These are phyloP conservation scores for Boletus mariae DNA, from an alignment of 1,284 basidiomycete species.

Conservation along the genomic window DNA sequence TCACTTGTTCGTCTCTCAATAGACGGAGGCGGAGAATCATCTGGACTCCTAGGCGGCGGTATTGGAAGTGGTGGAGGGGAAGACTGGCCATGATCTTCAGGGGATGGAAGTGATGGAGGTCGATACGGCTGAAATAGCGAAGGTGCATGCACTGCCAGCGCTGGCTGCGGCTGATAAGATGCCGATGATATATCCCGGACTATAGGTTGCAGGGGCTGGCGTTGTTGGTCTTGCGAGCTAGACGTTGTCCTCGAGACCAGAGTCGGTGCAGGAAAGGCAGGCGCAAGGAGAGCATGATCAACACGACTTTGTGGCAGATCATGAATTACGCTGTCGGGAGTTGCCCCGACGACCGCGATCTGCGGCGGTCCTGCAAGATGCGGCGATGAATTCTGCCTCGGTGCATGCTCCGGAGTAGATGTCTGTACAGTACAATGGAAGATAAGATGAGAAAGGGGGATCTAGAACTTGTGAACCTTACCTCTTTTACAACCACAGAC, in stretches of 20 bases:
- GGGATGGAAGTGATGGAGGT: slow-evolving; percentile 17
- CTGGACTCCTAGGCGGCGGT: slow-evolving; percentile 27
- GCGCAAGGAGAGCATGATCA: slow-evolving; percentile 25
- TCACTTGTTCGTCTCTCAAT: slow-evolving; percentile 28
- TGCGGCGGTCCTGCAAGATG: slow-evolving; percentile 25
- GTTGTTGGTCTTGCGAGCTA: slow-evolving; percentile 21
- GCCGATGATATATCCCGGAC: slow-evolving; percentile 6
- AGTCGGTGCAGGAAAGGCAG: slow-evolving; percentile 27
- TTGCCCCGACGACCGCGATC: slow-evolving; percentile 32
- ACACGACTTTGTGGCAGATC: slow-evolving; percentile 25
- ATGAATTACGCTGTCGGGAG: slow-evolving; percentile 15
- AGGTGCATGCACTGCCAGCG: slow-evolving; percentile 14
- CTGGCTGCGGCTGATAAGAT: slow-evolving; percentile 19
- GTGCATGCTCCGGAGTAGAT: slow-evolving; percentile 20
- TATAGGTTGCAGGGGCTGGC: slow-evolving; percentile 11
- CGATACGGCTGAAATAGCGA: slow-evolving; percentile 29
- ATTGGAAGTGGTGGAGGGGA: slow-evolving; percentile 31
- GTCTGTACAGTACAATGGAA: slow-evolving; percentile 10
- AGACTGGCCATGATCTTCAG: slow-evolving; percentile 20
- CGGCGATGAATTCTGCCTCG: slow-evolving; percentile 9
- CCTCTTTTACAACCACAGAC: slow-evolving; percentile 26
- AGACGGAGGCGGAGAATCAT: slow-evolving; percentile 20
- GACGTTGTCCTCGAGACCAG: slow-evolving; percentile 26
- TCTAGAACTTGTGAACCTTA: slow-evolving; percentile 4
- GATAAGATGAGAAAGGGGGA: slow-evolving; percentile 7